These are phyloP conservation scores for Arctostaphylos glauca DNA, from an alignment of 148 eudicot species.

Conservation along the genomic window DNA sequence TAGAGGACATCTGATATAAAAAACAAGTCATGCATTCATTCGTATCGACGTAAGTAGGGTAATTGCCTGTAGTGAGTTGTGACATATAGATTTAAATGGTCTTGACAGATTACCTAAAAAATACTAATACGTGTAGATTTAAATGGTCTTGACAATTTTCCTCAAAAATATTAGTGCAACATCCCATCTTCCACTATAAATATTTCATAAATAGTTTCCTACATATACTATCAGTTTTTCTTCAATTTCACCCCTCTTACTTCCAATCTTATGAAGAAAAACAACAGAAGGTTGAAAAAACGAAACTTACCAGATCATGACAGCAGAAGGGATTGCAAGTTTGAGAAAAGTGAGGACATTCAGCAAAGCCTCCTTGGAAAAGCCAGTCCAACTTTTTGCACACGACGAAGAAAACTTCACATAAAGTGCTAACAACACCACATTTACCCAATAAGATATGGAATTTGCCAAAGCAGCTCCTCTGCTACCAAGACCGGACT, in stretches of 20 bases:
- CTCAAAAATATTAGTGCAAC: not conserved
- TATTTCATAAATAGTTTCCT: not conserved
- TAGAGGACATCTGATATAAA: not conserved
- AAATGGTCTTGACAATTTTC: too few relatives aligned
- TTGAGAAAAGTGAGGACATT: slow-evolving; percentile 32
- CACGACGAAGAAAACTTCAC: slow-evolving; percentile 53
- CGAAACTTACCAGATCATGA: slow-evolving; percentile 50
- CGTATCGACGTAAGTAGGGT: not conserved
- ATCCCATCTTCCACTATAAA: not conserved
- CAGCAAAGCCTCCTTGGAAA: slow-evolving; percentile 43
- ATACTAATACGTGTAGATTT: not conserved
- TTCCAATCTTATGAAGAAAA: not conserved
- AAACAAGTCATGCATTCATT: not conserved
- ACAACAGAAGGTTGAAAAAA: not conserved
- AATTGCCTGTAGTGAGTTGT: too few relatives aligned
- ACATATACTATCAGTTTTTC: not conserved
- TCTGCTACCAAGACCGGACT: slow-evolving; percentile 45
- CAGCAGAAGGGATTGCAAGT: slow-evolving; percentile 55
- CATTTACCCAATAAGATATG: slow-evolving; percentile 58
- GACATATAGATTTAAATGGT: too few relatives aligned
- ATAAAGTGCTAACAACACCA: slow-evolving; percentile 35
- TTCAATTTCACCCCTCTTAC: not conserved
- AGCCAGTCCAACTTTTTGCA: slow-evolving; percentile 52
- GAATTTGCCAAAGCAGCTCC: slow-evolving; percentile 70
- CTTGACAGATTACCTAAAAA: not conserved